phyloP scores from a whole-genome alignment of 176 grass and related monocot genomes.

The Phragmites australis region DNA sequence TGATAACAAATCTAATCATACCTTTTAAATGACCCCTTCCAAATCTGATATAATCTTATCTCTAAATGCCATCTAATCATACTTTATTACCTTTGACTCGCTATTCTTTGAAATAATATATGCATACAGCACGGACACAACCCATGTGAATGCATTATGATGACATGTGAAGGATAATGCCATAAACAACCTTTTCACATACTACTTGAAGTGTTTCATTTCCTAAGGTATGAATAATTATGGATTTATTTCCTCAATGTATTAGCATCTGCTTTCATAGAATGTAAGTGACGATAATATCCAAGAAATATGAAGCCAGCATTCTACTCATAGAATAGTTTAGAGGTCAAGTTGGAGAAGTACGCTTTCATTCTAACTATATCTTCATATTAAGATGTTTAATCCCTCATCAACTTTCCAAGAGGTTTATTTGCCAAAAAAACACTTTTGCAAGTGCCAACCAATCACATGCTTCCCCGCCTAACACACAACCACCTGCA shows the following conservation, averaged over 20 bases:
- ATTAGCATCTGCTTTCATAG: neutral
- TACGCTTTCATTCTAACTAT: neutral
- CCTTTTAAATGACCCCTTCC: no score
- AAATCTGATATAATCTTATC: no score
- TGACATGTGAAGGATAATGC: neutral
- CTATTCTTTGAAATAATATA: slow-evolving; percentile 50
- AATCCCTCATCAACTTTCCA: slow-evolving; percentile 7
- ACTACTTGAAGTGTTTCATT: neutral
- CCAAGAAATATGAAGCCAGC: neutral
- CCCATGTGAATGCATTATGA: slow-evolving; percentile 1
- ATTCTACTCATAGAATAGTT: neutral
- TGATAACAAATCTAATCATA: no score
- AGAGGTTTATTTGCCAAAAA: neutral
- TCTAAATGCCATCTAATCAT: no score
- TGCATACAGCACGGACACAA: slow-evolving; percentile 30
- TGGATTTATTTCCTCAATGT: neutral
- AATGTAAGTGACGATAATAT: neutral
- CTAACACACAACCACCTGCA: neutral
- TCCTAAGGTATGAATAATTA: neutral
- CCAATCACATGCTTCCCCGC: slow-evolving; percentile 2
- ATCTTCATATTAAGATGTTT: neutral
- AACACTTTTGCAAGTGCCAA: neutral
- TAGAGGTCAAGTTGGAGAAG: neutral
- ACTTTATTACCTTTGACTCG: slow-evolving; percentile 11
- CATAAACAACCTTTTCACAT: slow-evolving; percentile 14